phyloP scores from a whole-genome alignment of 345 rosid genomes.

The Jatropha curcas region DNA sequence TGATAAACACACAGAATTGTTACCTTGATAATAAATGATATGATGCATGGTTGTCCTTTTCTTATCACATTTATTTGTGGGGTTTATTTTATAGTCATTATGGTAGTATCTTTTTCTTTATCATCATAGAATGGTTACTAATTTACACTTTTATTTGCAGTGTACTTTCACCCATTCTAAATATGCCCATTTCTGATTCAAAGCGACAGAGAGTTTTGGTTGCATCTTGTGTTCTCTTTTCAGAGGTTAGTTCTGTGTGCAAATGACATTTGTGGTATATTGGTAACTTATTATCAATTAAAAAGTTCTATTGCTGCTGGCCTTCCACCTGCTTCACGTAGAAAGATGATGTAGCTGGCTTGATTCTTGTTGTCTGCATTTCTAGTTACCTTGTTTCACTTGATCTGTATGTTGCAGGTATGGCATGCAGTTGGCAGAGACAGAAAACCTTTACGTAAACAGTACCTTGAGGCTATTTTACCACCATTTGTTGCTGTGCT shows the following conservation, averaged over 20 bases:
- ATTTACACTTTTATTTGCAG: constrained; percentile 44
- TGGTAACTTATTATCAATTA: neutral
- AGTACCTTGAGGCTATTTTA: constrained; percentile 86
- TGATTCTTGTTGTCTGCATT: constrained; percentile 16
- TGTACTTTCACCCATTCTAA: constrained; percentile 93
- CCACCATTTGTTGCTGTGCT: constrained; percentile 97
- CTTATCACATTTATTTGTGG: neutral
- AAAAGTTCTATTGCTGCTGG: neutral
- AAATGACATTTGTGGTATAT: constrained; percentile 16
- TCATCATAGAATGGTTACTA: constrained; percentile 26
- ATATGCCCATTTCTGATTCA: constrained; percentile 97
- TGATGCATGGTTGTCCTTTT: constrained; percentile 10
- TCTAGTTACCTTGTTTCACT: constrained; percentile 9
- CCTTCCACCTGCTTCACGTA: constrained; percentile 14
- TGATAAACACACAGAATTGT: neutral
- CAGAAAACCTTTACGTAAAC: constrained; percentile 81
- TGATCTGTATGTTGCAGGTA: constrained; percentile 51
- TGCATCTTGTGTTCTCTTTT: constrained; percentile 92
- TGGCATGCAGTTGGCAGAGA: constrained; percentile 97
- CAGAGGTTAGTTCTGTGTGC: constrained; percentile 79
- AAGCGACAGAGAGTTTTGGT: constrained; percentile 97
- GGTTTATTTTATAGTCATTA: neutral
- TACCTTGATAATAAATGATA: neutral
- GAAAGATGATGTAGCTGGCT: constrained; percentile 16
- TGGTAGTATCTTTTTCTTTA: constrained; percentile 4